Evolutionary conservation across 495 filamentous ascomycete genomes (phyloP).

Genomic region (Talaromyces borbonicus): DNA sequence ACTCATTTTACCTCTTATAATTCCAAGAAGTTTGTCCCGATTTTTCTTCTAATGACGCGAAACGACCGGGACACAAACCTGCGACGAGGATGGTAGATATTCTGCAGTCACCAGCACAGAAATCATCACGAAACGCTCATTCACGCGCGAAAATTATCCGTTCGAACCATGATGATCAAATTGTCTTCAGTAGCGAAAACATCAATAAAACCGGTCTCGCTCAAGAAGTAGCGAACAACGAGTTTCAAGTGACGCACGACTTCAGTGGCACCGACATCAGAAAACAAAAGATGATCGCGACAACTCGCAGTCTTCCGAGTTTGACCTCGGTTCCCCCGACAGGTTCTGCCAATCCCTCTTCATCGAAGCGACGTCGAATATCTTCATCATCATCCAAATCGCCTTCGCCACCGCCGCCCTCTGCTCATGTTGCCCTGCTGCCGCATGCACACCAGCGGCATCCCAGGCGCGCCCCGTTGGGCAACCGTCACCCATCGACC

Average conservation of each 20-base stretch:
- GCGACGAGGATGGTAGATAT: slow-evolving; percentile 26
- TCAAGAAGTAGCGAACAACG: slow-evolving; percentile 3
- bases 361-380: slow-evolving; percentile 12
- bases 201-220: slow-evolving; percentile 16
- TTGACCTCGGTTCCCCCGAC: not conserved
- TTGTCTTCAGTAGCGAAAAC: slow-evolving; percentile 11
- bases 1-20: too few species aligned
- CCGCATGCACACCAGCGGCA: not conserved
- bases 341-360: slow-evolving; percentile 14
- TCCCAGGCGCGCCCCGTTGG: slow-evolving; percentile 3
- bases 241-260: not conserved
- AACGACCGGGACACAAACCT: slow-evolving; percentile 1
- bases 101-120: slow-evolving; percentile 28
- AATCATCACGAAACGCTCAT: slow-evolving; percentile 17
- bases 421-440: not conserved
- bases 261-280: not conserved
- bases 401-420: slow-evolving; percentile 3
- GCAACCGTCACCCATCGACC: slow-evolving; percentile 5
- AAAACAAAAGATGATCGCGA: not conserved
- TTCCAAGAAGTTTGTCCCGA: too few species aligned
- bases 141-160: not conserved
- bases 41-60: not conserved
- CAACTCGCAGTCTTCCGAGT: slow-evolving; percentile 4
- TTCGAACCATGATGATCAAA: not conserved
- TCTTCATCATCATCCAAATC: slow-evolving; percentile 2